phyloP scores from a whole-genome alignment of 225 moss, liverwort and hornwort species.

The Marchantia polymorpha region DNA sequence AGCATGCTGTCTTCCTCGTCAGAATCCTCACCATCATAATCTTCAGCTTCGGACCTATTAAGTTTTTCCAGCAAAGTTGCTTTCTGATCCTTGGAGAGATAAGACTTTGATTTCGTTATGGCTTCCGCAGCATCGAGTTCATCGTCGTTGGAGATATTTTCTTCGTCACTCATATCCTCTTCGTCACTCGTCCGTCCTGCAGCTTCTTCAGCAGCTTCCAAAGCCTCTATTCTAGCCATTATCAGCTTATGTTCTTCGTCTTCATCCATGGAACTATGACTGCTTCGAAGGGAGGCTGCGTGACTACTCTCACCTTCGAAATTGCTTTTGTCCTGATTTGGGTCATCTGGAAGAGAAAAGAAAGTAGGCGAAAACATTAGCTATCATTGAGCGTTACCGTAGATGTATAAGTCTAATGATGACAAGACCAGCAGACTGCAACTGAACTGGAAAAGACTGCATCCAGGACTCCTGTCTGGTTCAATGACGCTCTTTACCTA shows the following conservation, averaged over 20 bases:
- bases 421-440: not conserved
- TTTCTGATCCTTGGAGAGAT: constrained; percentile 13
- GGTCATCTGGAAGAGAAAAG: not conserved
- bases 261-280: constrained; percentile 34
- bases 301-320: constrained; percentile 4
- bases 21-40: constrained; percentile 20
- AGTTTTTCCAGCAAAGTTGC: constrained; percentile 9
- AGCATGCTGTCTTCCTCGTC: constrained; percentile 13
- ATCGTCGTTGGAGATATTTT: constrained; percentile 42
- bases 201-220: constrained; percentile 82
- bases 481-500: not conserved
- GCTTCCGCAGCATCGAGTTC: constrained; percentile 33
- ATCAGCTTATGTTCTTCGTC: constrained; percentile 61
- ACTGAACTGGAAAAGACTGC: not conserved
- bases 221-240: constrained; percentile 68
- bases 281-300: constrained; percentile 35
- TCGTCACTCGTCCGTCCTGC: constrained; percentile 37
- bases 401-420: not conserved
- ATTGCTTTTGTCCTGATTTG: not conserved
- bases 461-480: not conserved
- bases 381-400: not conserved
- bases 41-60: constrained; percentile 14
- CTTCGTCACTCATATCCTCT: constrained; percentile 35
- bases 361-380: not conserved
- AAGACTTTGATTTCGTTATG: constrained; percentile 15